Percentiles rank a stretch among this genome's conserved stretches.
Conservation (phyloP, 768 basidiomycete species). For the Botryobasidium botryosum region DNA sequence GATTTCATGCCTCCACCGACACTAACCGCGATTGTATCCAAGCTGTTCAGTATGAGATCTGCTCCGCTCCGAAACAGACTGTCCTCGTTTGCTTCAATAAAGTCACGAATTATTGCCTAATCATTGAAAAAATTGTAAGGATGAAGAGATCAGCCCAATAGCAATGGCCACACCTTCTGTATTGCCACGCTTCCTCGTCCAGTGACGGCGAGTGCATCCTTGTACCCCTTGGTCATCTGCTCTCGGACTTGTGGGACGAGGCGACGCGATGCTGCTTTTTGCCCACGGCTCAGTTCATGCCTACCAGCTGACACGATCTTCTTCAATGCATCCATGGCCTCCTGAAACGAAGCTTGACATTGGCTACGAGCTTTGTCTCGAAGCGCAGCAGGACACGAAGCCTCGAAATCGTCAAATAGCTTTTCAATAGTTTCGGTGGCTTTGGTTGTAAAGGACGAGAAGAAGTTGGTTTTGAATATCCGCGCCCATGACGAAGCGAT, state of each 20-base stretch:
- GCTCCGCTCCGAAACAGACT: no score
- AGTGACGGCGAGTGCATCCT: slow-evolving; percentile 34
- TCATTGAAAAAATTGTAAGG: no score
- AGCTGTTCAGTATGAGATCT: no score
- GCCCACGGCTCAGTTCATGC: slow-evolving; percentile 33
- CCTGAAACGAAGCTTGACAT: slow-evolving; percentile 34
- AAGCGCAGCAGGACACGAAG: slow-evolving; percentile 32
- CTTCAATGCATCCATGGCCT: slow-evolving; percentile 30
- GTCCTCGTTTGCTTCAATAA: no score
- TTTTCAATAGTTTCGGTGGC: slow-evolving; percentile 24
- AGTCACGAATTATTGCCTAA: no score
- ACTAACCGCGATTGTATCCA: no score
- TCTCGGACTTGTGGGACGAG: slow-evolving; percentile 39
- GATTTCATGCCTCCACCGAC: no score
- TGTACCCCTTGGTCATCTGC: slow-evolving; percentile 35
- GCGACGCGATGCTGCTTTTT: slow-evolving; percentile 42
- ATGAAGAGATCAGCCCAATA: no score
- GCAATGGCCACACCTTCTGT: no score
- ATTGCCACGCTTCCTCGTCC: slow-evolving; percentile 41
- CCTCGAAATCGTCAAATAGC: slow-evolving; percentile 34
- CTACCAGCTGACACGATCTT: slow-evolving; percentile 32
- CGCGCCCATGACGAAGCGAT: slow-evolving; percentile 29
- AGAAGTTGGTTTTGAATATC: slow-evolving; percentile 43
- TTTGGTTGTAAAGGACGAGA: slow-evolving; percentile 29
- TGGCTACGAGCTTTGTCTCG: slow-evolving; percentile 36